These are phyloP conservation scores for Krasilnikovozyma curviuscula DNA, from an alignment of 768 basidiomycete species.

Conservation along the genomic window DNA sequence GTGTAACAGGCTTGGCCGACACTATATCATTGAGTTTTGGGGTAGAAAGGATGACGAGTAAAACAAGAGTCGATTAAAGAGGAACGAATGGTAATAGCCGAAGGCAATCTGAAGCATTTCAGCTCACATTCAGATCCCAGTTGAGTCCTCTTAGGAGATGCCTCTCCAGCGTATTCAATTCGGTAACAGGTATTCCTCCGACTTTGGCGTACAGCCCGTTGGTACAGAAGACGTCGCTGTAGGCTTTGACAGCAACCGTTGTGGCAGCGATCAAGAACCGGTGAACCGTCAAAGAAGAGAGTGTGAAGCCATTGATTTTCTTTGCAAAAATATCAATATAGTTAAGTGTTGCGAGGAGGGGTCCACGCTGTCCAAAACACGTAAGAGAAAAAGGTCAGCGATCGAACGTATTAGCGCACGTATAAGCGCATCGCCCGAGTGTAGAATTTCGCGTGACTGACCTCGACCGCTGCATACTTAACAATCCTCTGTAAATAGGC, in stretches of 20 bases:
- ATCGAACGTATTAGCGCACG: too few relatives aligned
- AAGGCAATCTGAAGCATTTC: too few relatives aligned
- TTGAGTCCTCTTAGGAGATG: constrained; percentile 82
- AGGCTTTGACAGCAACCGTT: constrained; percentile 77
- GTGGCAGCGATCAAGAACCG: constrained; percentile 91
- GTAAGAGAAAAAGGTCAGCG: too few relatives aligned
- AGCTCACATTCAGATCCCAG: constrained; percentile 79
- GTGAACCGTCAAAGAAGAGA: constrained; percentile 90
- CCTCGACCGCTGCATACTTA: constrained; percentile 88
- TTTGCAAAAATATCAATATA: constrained; percentile 47
- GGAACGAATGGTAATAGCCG: too few relatives aligned
- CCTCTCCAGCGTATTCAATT: constrained; percentile 84
- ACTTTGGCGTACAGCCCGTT: constrained; percentile 90
- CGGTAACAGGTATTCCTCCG: constrained; percentile 74
- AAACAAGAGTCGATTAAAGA: too few relatives aligned
- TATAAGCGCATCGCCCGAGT: too few relatives aligned
- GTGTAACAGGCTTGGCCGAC: too few relatives aligned
- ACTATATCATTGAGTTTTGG: too few relatives aligned
- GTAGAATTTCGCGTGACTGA: too few relatives aligned
- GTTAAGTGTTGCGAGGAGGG: constrained; percentile 25
- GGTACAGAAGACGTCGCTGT: constrained; percentile 88
- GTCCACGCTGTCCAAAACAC: constrained; percentile 26
- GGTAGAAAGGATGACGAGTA: too few relatives aligned
- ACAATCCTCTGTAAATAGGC: constrained; percentile 91
- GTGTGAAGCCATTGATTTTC: constrained; percentile 67